A percentile compares a stretch with the other conserved stretches of the same genome.
Evolutionary conservation across 352 stramenopile genomes (phyloP).

Genomic region (Globisporangium mamillatum): DNA sequence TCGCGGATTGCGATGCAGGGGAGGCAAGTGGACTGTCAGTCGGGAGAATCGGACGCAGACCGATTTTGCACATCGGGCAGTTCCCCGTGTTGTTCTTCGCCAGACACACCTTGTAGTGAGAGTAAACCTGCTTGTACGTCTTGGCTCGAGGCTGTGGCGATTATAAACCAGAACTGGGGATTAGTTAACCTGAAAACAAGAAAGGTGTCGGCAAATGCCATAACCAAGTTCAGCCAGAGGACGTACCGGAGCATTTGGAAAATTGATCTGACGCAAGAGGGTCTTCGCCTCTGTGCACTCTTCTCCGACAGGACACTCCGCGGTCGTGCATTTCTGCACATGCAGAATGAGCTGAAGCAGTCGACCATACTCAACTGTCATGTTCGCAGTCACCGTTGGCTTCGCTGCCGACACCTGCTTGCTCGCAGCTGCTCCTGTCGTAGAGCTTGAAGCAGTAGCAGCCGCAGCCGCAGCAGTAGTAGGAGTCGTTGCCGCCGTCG

Average conservation of each 20-base stretch:
- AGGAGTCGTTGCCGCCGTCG: slow-evolving; percentile 11
- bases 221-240: background rate
- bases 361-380: slow-evolving; percentile 80
- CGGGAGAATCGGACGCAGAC: slow-evolving; percentile 54
- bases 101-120: slow-evolving; percentile 79
- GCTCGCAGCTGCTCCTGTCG: slow-evolving; percentile 13
- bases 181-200: slow-evolving; percentile 4
- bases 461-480: slow-evolving; percentile 10
- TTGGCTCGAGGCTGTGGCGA: slow-evolving; percentile 53
- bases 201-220: background rate
- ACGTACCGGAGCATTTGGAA: slow-evolving; percentile 55
- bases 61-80: slow-evolving; percentile 86
- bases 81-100: slow-evolving; percentile 76
- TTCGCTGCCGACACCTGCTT: slow-evolving; percentile 32
- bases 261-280: slow-evolving; percentile 73
- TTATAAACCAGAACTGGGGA: background rate
- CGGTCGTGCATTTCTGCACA: slow-evolving; percentile 74
- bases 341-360: slow-evolving; percentile 84
- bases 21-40: slow-evolving; percentile 25
- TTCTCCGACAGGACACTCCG: slow-evolving; percentile 58
- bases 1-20: slow-evolving; percentile 21
- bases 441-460: background rate
- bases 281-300: slow-evolving; percentile 75
- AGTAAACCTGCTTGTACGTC: slow-evolving; percentile 85
- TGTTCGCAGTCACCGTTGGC: slow-evolving; percentile 46